Evolutionary conservation across 441 rosid species (phyloP).

Genomic region (Croton setiger): DNA sequence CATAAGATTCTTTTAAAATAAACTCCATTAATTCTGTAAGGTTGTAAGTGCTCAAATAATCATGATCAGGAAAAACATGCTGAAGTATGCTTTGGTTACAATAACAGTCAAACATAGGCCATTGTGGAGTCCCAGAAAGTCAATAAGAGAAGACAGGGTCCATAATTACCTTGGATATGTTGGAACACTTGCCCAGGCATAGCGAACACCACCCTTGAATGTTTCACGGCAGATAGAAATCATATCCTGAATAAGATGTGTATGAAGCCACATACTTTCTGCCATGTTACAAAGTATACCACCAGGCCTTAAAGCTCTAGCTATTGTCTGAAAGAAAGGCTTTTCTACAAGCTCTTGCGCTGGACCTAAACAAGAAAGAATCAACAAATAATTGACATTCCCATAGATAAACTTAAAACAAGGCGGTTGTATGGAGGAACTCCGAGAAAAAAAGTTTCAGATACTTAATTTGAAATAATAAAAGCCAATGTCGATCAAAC

Average conservation of each 20-base stretch:
- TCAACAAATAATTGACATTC: not conserved
- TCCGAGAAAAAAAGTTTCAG: not conserved
- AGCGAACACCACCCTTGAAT: constrained; percentile 81
- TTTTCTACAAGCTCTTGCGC: constrained; percentile 92
- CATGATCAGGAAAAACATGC: not conserved
- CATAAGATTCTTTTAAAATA: not conserved
- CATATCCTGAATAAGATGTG: constrained; percentile 92
- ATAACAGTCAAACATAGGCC: not conserved
- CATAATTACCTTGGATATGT: constrained; percentile 81
- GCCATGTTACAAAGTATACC: constrained; percentile 99
- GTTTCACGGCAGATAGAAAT: constrained; percentile 68
- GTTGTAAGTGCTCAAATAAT: not conserved
- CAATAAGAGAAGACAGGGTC: constrained; percentile 1
- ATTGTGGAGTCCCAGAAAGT: not conserved
- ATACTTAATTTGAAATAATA: not conserved
- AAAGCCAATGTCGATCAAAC: not conserved
- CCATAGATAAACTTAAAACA: not conserved
- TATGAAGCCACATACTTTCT: constrained; percentile 99
- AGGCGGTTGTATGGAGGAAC: not conserved
- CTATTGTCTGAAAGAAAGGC: constrained; percentile 85
- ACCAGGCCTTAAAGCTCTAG: constrained; percentile 84
- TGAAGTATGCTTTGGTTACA: not conserved
- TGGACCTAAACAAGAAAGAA: constrained; percentile 52
- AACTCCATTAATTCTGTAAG: not conserved
- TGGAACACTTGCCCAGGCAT: constrained; percentile 98